Percentiles rank a stretch among this genome's conserved stretches.
These are phyloP conservation scores for Phytopythium ostracodes DNA, from an alignment of 352 stramenopile genomes.

Conservation along the genomic window DNA sequence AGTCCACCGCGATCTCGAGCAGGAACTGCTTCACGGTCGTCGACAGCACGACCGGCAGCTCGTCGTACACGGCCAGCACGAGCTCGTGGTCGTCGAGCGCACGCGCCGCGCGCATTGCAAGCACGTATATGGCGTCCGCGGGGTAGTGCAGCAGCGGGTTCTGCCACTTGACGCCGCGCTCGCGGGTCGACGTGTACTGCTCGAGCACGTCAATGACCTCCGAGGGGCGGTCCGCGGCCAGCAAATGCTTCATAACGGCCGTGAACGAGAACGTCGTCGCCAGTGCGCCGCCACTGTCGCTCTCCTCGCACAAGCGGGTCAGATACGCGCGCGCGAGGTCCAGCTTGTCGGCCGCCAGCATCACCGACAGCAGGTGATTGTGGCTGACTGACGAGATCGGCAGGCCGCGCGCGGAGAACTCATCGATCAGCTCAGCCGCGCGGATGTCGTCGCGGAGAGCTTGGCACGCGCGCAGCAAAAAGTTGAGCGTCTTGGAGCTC, in stretches of 20 bases:
- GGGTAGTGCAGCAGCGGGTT: constrained; percentile 67
- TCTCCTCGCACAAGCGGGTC: constrained; percentile 35
- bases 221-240: constrained; percentile 25
- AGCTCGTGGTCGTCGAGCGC: constrained; percentile 50
- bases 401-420: constrained; percentile 59
- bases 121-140: constrained; percentile 56
- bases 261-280: constrained; percentile 75
- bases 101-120: constrained; percentile 46
- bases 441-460: constrained; percentile 43
- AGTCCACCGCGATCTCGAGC: constrained; percentile 41
- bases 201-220: constrained; percentile 61
- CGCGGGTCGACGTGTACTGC: constrained; percentile 47
- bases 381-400: constrained; percentile 54
- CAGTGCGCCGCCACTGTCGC: constrained; percentile 16
- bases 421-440: constrained; percentile 43
- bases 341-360: constrained; percentile 56
- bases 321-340: constrained; percentile 41
- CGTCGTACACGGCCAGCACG: constrained; percentile 56
- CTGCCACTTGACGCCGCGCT: constrained; percentile 33
- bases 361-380: constrained; percentile 73
- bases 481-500: constrained; percentile 80
- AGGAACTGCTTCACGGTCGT: constrained; percentile 53
- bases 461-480: constrained; percentile 58
- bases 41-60: constrained; percentile 36
- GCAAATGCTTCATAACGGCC: constrained; percentile 63